Evolutionary conservation across 805 yeast species (phyloP).

Genomic region (Komagataella pseudopastoris): DNA sequence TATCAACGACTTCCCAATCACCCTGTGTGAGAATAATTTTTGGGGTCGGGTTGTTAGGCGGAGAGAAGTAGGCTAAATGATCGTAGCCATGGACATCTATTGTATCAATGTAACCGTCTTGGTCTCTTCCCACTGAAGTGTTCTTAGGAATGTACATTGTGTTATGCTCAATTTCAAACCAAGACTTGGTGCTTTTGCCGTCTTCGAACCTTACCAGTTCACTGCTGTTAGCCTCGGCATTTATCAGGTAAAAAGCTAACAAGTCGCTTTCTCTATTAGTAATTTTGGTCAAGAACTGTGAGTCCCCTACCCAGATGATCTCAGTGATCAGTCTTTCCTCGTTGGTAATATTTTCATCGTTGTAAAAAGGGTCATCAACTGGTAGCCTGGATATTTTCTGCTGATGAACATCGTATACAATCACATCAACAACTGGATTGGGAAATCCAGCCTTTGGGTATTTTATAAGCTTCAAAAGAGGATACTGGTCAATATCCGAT

Average conservation of each 20-base stretch:
- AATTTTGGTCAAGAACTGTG: conserved; percentile 36
- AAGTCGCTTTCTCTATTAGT: conserved; percentile 57
- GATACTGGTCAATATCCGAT: conserved; percentile 28
- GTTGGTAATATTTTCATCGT: conserved; percentile 24
- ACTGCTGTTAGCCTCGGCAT: conserved; percentile 24
- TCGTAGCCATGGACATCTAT: conserved; percentile 44
- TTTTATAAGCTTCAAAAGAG: conserved; percentile 46
- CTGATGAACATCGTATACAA: conserved; percentile 25
- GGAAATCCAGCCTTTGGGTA: conserved; percentile 79
- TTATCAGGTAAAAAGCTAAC: conserved; percentile 41
- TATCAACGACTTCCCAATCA: conserved; percentile 81
- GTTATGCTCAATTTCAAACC: conserved; percentile 70
- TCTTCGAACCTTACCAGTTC: conserved; percentile 33
- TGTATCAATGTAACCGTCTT: conserved; percentile 75
- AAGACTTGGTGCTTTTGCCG: conserved; percentile 34
- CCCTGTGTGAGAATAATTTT: conserved; percentile 52
- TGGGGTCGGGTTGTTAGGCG: conserved; percentile 45
- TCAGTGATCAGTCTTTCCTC: conserved; percentile 46
- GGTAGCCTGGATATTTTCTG: conserved; percentile 10
- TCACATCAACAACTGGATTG: conserved; percentile 53
- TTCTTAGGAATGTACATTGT: conserved; percentile 45
- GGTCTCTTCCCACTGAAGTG: conserved; percentile 21
- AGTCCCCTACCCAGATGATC: conserved; percentile 54
- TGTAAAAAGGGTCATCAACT: conserved; percentile 23
- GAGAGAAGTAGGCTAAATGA: conserved; percentile 79